Evolutionary conservation across 768 basidiomycete genomes (phyloP).

Genomic region (Leccinum olivaceopallidum): DNA sequence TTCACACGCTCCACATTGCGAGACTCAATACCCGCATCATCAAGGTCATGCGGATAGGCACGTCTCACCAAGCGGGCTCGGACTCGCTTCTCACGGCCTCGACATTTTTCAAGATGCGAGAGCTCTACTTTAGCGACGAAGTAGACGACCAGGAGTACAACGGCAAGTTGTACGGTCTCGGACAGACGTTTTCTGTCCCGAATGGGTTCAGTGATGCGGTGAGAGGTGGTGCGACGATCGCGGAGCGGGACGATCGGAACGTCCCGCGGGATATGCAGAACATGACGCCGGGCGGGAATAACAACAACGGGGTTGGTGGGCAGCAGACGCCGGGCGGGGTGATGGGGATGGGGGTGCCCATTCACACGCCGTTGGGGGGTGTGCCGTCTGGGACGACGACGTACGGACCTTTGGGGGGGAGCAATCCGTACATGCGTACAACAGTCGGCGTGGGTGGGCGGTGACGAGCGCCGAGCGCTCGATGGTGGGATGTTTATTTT

Average conservation of each 20-base stretch:
- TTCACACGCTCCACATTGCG: neutral
- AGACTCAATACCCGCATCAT: neutral
- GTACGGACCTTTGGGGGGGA: conserved; percentile 59
- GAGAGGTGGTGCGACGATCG: conserved; percentile 76
- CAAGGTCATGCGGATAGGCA: conserved; percentile 85
- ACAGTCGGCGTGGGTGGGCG: conserved; percentile 55
- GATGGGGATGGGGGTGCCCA: conserved; percentile 47
- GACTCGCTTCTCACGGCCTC: conserved; percentile 92
- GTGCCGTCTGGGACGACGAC: conserved; percentile 48
- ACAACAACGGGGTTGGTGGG: conserved; percentile 33
- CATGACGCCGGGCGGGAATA: conserved; percentile 48
- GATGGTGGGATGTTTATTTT: conserved; percentile 13
- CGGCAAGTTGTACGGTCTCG: conserved; percentile 81
- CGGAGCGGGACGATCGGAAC: conserved; percentile 72
- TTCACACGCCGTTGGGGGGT: conserved; percentile 43
- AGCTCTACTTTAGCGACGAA: conserved; percentile 87
- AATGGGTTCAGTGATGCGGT: conserved; percentile 68
- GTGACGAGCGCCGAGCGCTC: conserved; percentile 25
- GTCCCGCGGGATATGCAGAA: conserved; percentile 51
- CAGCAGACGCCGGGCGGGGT: conserved; percentile 39
- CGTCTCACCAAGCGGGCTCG: conserved; percentile 96
- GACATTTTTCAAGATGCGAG: conserved; percentile 95
- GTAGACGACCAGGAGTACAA: conserved; percentile 83
- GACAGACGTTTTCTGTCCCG: conserved; percentile 68
- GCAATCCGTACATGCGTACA: conserved; percentile 66